phyloP scores from a whole-genome alignment of 345 rosid species.

The Zanthoxylum bungeanum region DNA sequence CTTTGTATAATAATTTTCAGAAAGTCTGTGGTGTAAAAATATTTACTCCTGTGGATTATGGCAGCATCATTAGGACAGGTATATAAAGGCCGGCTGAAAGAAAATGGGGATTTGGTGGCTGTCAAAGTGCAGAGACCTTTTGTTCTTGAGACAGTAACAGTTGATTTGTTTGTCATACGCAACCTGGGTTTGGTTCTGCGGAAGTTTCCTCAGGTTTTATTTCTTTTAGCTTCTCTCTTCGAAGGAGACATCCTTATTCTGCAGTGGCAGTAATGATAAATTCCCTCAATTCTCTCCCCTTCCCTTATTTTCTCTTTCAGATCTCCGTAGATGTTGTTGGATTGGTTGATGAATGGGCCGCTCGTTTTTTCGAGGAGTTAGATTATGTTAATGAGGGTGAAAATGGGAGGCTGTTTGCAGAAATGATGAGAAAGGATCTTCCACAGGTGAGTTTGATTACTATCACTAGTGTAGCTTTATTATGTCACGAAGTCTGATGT shows the following conservation, averaged over 20 bases:
- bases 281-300: neutral
- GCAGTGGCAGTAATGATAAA: neutral
- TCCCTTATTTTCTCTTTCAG: conserved; percentile 28
- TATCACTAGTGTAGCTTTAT: neutral
- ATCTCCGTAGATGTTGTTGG: conserved; percentile 92
- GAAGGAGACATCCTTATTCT: neutral
- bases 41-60: conserved; percentile 22
- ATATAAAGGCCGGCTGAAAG: conserved; percentile 83
- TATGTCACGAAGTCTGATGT: neutral
- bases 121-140: conserved; percentile 97
- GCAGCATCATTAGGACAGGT: conserved; percentile 98
- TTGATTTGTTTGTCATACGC: conserved; percentile 79
- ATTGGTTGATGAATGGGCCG: conserved; percentile 98
- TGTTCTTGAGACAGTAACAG: conserved; percentile 94
- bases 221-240: neutral
- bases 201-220: conserved; percentile 85
- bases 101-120: conserved; percentile 90
- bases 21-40: conserved; percentile 1
- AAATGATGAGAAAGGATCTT: conserved; percentile 97
- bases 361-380: conserved; percentile 95
- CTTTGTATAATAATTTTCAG: conserved; percentile 4
- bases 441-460: conserved; percentile 69
- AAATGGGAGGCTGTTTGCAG: conserved; percentile 84
- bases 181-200: conserved; percentile 81
- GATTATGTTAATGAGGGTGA: conserved; percentile 96